phyloP scores from a whole-genome alignment of 2,329 filamentous ascomycete species.

The Lasiodiplodia theobromae region DNA sequence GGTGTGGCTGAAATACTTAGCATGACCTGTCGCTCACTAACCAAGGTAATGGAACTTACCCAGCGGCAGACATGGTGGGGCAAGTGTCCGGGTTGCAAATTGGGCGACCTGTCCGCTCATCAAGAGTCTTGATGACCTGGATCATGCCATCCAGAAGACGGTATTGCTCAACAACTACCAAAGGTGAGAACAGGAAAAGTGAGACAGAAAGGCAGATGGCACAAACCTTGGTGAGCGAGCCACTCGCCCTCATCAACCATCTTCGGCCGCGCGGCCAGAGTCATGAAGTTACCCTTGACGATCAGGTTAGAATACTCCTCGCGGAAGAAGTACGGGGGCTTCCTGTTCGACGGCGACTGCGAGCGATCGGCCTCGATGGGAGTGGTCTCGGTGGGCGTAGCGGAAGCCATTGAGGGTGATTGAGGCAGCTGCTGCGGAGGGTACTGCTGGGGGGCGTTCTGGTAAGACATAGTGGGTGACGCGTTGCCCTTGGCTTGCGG shows the following conservation, averaged over 20 bases:
- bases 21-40: neutral
- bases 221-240: constrained; percentile 88
- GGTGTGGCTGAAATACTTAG: constrained; percentile 69
- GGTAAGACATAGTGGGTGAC: constrained; percentile 27
- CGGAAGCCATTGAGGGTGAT: constrained; percentile 55
- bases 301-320: constrained; percentile 81
- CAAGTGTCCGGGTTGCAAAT: constrained; percentile 87
- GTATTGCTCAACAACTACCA: constrained; percentile 87
- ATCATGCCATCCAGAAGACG: constrained; percentile 89
- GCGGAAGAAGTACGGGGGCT: constrained; percentile 77
- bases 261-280: constrained; percentile 88
- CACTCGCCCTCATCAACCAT: constrained; percentile 94
- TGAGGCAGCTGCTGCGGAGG: constrained; percentile 33
- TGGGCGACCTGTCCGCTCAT: constrained; percentile 73
- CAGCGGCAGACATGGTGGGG: constrained; percentile 91
- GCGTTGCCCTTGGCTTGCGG: constrained; percentile 33
- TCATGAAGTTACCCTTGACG: constrained; percentile 98
- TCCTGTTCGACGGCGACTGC: constrained; percentile 62
- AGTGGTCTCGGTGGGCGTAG: constrained; percentile 38
- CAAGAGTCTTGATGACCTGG: constrained; percentile 84
- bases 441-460: constrained; percentile 42
- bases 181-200: constrained; percentile 36
- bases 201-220: constrained; percentile 32
- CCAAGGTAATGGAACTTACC: constrained; percentile 65
- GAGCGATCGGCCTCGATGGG: constrained; percentile 34